phyloP scores from a whole-genome alignment of 2,329 filamentous ascomycete species.

The Annulohypoxylon truncatum region DNA sequence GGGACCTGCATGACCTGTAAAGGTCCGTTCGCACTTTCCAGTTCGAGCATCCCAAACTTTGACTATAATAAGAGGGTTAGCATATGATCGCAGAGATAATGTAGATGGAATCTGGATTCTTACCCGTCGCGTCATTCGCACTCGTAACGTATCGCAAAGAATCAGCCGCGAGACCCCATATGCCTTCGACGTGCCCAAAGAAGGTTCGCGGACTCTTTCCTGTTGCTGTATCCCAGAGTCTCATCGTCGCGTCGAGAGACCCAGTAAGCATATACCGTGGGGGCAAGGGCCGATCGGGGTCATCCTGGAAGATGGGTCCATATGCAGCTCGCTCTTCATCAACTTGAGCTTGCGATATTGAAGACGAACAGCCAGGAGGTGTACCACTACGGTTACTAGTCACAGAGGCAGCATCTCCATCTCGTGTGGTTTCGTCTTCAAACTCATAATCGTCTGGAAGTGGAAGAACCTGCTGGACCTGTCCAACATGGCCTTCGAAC shows the following conservation, averaged over 20 bases:
- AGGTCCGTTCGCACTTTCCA: conserved; percentile 91
- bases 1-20: conserved; percentile 88
- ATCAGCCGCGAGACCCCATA: conserved; percentile 93
- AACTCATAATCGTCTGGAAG: conserved; percentile 91
- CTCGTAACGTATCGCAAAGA: conserved; percentile 88
- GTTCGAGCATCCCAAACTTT: conserved; percentile 95
- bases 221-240: conserved; percentile 88
- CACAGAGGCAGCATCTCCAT: conserved; percentile 66
- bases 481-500: conserved; percentile 91
- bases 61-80: conserved; percentile 63
- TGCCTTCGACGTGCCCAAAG: conserved; percentile 95
- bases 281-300: conserved; percentile 74
- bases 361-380: conserved; percentile 48
- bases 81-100: background rate
- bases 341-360: conserved; percentile 43
- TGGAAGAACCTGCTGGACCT: conserved; percentile 90
- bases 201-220: conserved; percentile 89
- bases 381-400: conserved; percentile 60
- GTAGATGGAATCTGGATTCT: background rate
- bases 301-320: conserved; percentile 70
- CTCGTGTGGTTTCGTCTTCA: conserved; percentile 71
- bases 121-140: conserved; percentile 80
- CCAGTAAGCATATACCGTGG: conserved; percentile 94
- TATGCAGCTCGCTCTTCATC: conserved; percentile 66
- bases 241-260: conserved; percentile 89